These are phyloP conservation scores for Plasmodium coatneyi DNA, from an alignment of 169 alveolate genomes.

Conservation along the genomic window DNA sequence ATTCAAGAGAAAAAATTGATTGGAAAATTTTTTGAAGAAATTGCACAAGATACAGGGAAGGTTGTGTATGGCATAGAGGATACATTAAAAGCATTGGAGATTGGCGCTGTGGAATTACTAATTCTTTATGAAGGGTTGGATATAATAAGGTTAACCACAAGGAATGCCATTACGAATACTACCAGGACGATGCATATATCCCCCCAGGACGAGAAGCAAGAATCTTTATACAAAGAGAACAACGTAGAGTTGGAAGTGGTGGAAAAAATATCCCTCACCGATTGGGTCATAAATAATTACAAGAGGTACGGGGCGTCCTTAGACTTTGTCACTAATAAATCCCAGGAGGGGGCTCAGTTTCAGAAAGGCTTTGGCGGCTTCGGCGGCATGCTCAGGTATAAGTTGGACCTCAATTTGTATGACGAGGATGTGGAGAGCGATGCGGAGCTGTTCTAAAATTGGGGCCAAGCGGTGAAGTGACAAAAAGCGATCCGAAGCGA, in stretches of 20 bases:
- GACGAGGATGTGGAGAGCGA: constrained; percentile 75
- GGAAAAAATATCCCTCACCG: constrained; percentile 93
- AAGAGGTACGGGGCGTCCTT: constrained; percentile 94
- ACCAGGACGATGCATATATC: constrained; percentile 84
- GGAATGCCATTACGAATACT: constrained; percentile 88
- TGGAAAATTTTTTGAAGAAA: constrained; percentile 96
- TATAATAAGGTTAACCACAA: constrained; percentile 86
- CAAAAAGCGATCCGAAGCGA: background rate
- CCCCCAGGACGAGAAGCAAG: constrained; percentile 85
- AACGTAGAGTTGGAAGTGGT: constrained; percentile 93
- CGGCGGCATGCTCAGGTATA: constrained; percentile 98
- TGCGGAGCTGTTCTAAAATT: constrained; percentile 22
- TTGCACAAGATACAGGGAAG: constrained; percentile 98
- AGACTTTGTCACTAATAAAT: constrained; percentile 96
- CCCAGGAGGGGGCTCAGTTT: constrained; percentile 98
- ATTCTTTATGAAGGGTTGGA: constrained; percentile 96
- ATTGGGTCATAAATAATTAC: constrained; percentile 97
- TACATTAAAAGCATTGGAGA: constrained; percentile 94
- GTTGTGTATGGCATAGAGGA: constrained; percentile 97
- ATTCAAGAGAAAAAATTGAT: constrained; percentile 93
- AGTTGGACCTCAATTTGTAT: constrained; percentile 90
- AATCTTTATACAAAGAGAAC: constrained; percentile 80
- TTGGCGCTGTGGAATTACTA: constrained; percentile 96
- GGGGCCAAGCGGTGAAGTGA: background rate
- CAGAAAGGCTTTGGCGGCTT: constrained; percentile 99